These are phyloP conservation scores for Yarrowia keelungensis DNA, from an alignment of 805 yeast genomes.

Conservation along the genomic window DNA sequence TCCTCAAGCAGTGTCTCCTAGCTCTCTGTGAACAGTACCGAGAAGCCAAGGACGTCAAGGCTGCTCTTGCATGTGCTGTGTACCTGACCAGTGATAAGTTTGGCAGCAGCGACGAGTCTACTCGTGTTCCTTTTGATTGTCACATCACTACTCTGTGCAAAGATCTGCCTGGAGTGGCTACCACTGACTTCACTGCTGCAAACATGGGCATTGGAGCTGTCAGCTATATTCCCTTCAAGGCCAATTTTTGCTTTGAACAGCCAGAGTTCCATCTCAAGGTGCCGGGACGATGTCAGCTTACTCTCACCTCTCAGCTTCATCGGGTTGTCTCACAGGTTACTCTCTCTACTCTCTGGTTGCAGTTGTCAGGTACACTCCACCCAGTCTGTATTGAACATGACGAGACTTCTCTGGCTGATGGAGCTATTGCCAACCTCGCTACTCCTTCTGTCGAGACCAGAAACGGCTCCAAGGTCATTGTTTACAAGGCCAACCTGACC, in stretches of 20 bases:
- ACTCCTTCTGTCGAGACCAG: conserved; percentile 13
- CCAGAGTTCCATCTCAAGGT: conserved; percentile 42
- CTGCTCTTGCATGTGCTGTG: conserved; percentile 27
- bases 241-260: conserved; percentile 42
- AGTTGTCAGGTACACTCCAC: conserved; percentile 37
- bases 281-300: conserved; percentile 42
- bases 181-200: conserved; percentile 8
- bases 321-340: conserved; percentile 23
- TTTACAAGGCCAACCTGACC: conserved; percentile 31
- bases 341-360: conserved; percentile 37
- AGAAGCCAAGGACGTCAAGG: conserved; percentile 14
- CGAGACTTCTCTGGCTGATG: conserved; percentile 8
- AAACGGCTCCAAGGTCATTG: conserved; percentile 29
- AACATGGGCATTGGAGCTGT: conserved; percentile 33
- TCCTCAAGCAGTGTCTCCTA: conserved; percentile 21
- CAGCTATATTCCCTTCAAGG: conserved; percentile 39
- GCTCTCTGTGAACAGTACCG: conserved; percentile 25
- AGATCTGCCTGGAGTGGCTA: neutral
- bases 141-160: conserved; percentile 5
- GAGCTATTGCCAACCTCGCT: conserved; percentile 16
- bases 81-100: conserved; percentile 22
- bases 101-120: conserved; percentile 10
- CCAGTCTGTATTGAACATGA: conserved; percentile 41
- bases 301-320: conserved; percentile 38
- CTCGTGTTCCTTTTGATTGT: conserved; percentile 12